Evolutionary conservation across 2,329 filamentous ascomycete species (phyloP).

Genomic region (Penicillium sp.): DNA sequence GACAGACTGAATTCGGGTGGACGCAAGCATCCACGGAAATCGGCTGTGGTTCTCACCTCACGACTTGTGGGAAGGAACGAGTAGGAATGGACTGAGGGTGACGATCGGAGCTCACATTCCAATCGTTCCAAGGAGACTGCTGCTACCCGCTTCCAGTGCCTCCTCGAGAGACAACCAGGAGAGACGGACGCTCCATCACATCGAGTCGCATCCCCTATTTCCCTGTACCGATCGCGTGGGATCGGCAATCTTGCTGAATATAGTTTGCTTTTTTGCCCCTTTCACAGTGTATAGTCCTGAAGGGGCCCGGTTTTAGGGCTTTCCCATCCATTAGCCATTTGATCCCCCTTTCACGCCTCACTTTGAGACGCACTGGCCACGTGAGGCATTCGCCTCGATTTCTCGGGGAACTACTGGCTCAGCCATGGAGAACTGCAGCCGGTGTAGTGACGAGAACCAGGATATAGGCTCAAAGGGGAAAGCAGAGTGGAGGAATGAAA

Average conservation of each 20-base stretch:
- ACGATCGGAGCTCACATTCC: conserved; percentile 27
- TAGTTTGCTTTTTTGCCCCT: conserved; percentile 5
- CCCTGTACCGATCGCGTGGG: conserved; percentile 7
- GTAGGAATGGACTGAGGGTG: not conserved
- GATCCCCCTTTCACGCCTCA: conserved; percentile 28
- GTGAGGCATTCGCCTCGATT: conserved; percentile 23
- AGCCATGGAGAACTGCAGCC: conserved; percentile 17
- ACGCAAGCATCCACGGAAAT: conserved; percentile 9
- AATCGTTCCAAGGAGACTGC: conserved; percentile 19
- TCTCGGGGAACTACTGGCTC: conserved; percentile 23
- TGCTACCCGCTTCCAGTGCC: conserved; percentile 29
- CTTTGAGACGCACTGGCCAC: conserved; percentile 33
- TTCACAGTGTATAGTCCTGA: conserved; percentile 7
- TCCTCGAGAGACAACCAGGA: conserved; percentile 11
- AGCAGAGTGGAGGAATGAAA: not conserved
- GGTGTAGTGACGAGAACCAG: conserved; percentile 15
- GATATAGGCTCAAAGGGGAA: conserved; percentile 1
- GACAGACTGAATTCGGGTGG: conserved; percentile 8
- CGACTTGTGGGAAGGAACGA: conserved; percentile 28
- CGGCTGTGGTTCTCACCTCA: conserved; percentile 9
- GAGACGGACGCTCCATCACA: not conserved
- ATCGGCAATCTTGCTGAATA: conserved; percentile 7
- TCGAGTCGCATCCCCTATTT: conserved; percentile 11
- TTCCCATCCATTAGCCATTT: conserved; percentile 1
- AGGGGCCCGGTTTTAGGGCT: not conserved